These are phyloP conservation scores for Fomitiporia mediterranea DNA, from an alignment of 1,284 basidiomycete species.

Conservation along the genomic window DNA sequence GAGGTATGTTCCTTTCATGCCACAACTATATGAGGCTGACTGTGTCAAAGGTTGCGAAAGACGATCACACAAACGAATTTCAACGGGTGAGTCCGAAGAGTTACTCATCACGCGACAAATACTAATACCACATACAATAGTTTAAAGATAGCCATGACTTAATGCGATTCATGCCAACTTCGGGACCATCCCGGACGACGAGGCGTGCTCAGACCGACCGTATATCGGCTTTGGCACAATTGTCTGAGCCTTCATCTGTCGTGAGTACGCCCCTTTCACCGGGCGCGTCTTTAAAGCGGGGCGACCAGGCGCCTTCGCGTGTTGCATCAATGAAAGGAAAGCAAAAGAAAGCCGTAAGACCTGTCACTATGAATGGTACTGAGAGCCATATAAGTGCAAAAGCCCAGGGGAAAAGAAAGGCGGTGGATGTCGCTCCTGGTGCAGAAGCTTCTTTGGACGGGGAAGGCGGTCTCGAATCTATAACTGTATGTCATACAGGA, in stretches of 20 bases:
- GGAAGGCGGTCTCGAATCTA: background rate
- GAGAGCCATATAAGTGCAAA: background rate
- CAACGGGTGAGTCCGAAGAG: constrained; percentile 8
- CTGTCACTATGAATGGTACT: background rate
- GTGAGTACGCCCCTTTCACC: constrained; percentile 11
- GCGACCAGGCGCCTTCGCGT: constrained; percentile 22
- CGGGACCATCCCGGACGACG: constrained; percentile 56
- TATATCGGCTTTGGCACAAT: constrained; percentile 35
- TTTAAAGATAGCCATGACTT: constrained; percentile 64
- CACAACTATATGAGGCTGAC: constrained; percentile 49
- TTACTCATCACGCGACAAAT: too few relatives aligned
- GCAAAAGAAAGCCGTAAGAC: constrained; percentile 25
- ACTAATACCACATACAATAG: constrained; percentile 34
- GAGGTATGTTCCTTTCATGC: constrained; percentile 40
- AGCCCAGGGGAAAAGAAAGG: background rate
- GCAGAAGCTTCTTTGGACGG: background rate
- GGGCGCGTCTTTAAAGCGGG: constrained; percentile 25
- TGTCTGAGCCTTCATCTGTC: constrained; percentile 15
- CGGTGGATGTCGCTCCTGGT: background rate
- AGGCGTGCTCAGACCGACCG: constrained; percentile 56
- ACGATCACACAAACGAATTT: constrained; percentile 3
- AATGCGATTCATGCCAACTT: constrained; percentile 41
- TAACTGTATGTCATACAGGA: background rate
- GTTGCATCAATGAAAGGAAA: constrained; percentile 31
- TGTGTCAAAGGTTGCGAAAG: constrained; percentile 3